These are phyloP conservation scores for Pseudomonodictys pantanalensis DNA, from an alignment of 495 filamentous ascomycete genomes.

Conservation along the genomic window DNA sequence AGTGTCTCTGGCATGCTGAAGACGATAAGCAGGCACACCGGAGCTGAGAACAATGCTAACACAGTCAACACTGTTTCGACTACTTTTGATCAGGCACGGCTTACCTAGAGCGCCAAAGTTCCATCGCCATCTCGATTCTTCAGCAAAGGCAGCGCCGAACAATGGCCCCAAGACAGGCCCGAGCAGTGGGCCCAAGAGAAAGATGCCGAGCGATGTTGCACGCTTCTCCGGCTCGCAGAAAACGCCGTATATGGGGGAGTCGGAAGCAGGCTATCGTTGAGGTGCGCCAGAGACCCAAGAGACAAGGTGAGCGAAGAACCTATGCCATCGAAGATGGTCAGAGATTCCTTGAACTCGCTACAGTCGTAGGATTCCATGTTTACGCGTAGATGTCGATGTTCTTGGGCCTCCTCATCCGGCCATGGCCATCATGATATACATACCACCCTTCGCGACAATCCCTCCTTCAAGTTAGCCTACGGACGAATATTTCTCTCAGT, in stretches of 20 bases:
- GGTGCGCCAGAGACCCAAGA: neutral
- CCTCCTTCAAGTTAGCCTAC: neutral
- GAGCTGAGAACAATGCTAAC: conserved; percentile 30
- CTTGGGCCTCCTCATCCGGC: too few species aligned
- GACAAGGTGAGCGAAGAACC: neutral
- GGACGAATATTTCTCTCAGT: too few species aligned
- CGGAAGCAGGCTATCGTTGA: neutral
- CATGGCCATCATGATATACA: too few species aligned
- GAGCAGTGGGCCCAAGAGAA: conserved; percentile 32
- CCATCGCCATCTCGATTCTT: conserved; percentile 36
- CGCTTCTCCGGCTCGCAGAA: conserved; percentile 12
- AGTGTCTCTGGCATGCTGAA: conserved; percentile 41
- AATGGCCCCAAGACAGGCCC: conserved; percentile 39
- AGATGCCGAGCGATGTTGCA: too few species aligned
- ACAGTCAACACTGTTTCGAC: neutral
- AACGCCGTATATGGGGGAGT: conserved; percentile 35
- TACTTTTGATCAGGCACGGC: neutral
- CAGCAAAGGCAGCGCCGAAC: conserved; percentile 36
- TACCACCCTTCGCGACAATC: neutral
- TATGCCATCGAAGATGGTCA: too few species aligned
- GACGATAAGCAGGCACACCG: conserved; percentile 34
- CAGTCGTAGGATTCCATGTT: too few species aligned
- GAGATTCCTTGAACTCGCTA: too few species aligned
- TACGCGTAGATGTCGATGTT: too few species aligned
- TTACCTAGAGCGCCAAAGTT: conserved; percentile 41